Percentiles rank a stretch among this genome's conserved stretches.
Evolutionary conservation across 371 early-diverging fungal genomes (phyloP).

Genomic region (Haplosporangium sp.): DNA sequence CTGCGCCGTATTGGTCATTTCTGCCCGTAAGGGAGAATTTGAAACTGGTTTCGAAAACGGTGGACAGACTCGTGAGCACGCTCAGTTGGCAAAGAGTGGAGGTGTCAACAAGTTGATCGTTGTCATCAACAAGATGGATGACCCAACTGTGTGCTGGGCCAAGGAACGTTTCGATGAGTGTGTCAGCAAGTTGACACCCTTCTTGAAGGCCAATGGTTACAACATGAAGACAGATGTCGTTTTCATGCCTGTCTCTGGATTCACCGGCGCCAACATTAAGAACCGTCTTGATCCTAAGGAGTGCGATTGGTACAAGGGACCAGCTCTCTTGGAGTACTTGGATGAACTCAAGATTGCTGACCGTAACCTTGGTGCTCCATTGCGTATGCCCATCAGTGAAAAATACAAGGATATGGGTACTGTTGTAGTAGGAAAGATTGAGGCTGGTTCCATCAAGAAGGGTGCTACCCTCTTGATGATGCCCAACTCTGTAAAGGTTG

Average conservation of each 20-base stretch:
- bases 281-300: conserved; percentile 71
- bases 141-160: conserved; percentile 95
- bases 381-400: conserved; percentile 95
- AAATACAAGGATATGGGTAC: conserved; percentile 98
- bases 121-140: conserved; percentile 99
- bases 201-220: conserved; percentile 93
- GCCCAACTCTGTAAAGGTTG: conserved; percentile 89
- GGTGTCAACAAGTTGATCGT: conserved; percentile 93
- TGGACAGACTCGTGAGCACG: conserved; percentile 99
- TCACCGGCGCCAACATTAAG: conserved; percentile 96
- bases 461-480: conserved; percentile 87
- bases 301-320: conserved; percentile 91
- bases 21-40: conserved; percentile 99
- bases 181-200: conserved; percentile 85
- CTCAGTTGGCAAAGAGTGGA: conserved; percentile 96
- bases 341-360: conserved; percentile 85
- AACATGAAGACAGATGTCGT: conserved; percentile 90
- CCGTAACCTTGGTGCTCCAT: conserved; percentile 86
- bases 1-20: conserved; percentile 97
- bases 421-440: conserved; percentile 94
- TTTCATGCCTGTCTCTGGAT: conserved; percentile 96
- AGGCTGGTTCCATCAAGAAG: conserved; percentile 91
- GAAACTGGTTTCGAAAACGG: conserved; percentile 99
- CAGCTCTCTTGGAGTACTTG: conserved; percentile 90
- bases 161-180: conserved; percentile 95